Evolutionary conservation across 768 basidiomycete species (phyloP), one percentile per base, ranked within the genome.

Genomic region (Xerocomellus chrysenteron): DNA sequence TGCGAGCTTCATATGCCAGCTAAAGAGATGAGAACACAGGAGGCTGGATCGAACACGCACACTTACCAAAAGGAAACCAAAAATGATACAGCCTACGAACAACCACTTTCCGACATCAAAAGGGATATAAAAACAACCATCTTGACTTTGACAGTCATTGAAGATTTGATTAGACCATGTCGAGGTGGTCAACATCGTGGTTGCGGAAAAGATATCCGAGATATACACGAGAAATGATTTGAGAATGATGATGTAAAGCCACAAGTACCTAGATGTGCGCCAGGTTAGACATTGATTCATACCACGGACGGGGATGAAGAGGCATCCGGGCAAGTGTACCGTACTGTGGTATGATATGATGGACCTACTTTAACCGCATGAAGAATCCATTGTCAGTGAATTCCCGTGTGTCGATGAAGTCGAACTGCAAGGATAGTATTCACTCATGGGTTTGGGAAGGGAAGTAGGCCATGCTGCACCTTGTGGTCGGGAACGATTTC

Each of bases 401-500:
- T 68, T 98, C 96, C 54, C 85, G 82, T 21, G 90, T 88, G 74
- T 98, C 94, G 68, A 99, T 82, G 68, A 98, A 98, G 80, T 98
- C 96, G 67, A 98, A 98, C 97, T 98, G 60, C 19, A 35, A 50
- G 46, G 40, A 43, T 54, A 21, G 19, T 14, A 19, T 50, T 59
- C 43, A 54, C n/a, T 57, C 12, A 12, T 33, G 33, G 42, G 39
- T 17, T 51, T 19, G 50, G 12, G 48, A 13, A 35, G 14, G 42
- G 24, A 32, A 44, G n/a, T 19, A 33, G 13, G 36, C 26, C 53
- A 43, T 30, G 39, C 59, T 79, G 53, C 59, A 94, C 96, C 83
- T 98, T 99, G 76, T 98, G 97, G 77, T 98, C 97, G 52, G 91
- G 92, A 44, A 98, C 94, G 65, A 90, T 83, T 80, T 98, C 97